A percentile compares a stretch with the other conserved stretches of the same genome.
phyloP scores from a whole-genome alignment of 768 basidiomycete species.

The Mycena filopes region DNA sequence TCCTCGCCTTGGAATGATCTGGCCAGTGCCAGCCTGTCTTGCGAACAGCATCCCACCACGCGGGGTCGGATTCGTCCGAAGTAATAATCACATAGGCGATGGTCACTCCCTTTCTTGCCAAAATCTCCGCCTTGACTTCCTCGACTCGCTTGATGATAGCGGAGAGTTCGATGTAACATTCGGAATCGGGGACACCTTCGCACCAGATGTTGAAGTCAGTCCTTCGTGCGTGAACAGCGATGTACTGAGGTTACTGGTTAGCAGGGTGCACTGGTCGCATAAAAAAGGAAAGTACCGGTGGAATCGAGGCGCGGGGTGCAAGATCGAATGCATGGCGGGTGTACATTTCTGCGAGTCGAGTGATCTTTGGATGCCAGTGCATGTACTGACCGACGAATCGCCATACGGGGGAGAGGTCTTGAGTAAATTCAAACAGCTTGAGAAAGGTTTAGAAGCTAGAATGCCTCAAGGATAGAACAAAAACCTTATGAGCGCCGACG shows the following conservation, averaged over 20 bases:
- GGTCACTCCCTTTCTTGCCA: conserved; percentile 35
- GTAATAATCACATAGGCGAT: conserved; percentile 49
- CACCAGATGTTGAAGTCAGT: conserved; percentile 47
- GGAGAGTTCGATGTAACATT: conserved; percentile 45
- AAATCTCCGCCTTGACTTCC: conserved; percentile 44
- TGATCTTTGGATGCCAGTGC: conserved; percentile 40
- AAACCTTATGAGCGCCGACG: conserved; percentile 34
- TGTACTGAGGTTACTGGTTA: conserved; percentile 37
- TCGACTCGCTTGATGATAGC: conserved; percentile 42
- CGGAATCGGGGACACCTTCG: conserved; percentile 36
- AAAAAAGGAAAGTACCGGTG: conserved; percentile 19
- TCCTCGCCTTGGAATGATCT: conserved; percentile 39
- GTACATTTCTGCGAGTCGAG: conserved; percentile 38
- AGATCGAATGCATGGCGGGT: conserved; percentile 38
- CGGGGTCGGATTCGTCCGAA: conserved; percentile 49
- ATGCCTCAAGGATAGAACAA: not conserved
- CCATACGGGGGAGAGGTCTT: conserved; percentile 47
- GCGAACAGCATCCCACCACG: conserved; percentile 46
- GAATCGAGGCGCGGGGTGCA: conserved; percentile 33
- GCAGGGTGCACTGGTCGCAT: not conserved
- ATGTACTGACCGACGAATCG: conserved; percentile 44
- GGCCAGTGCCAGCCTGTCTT: conserved; percentile 44
- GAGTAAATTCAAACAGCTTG: conserved; percentile 41
- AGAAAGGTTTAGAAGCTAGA: not conserved
- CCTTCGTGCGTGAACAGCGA: conserved; percentile 48